Percentiles rank a stretch among this genome's conserved stretches.
Evolutionary conservation across 768 basidiomycete genomes (phyloP).

Genomic region (Pisolithus microcarpus): DNA sequence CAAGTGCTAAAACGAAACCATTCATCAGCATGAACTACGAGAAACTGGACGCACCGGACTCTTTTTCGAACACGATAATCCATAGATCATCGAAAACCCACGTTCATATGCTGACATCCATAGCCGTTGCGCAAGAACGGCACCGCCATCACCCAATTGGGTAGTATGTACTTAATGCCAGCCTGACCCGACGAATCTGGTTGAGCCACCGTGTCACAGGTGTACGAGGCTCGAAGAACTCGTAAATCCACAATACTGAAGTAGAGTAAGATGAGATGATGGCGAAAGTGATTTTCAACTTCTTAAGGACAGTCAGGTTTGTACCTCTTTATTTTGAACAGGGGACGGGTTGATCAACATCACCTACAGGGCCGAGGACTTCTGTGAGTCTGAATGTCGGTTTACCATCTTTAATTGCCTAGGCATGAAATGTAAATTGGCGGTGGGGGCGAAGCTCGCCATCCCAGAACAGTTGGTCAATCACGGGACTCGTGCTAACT

Average conservation of each 20-base stretch:
- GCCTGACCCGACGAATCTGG: constrained; percentile 51
- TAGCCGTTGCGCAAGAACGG: constrained; percentile 52
- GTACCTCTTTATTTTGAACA: constrained; percentile 6
- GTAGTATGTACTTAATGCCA: constrained; percentile 55
- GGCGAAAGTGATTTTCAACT: constrained; percentile 62
- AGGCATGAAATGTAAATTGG: constrained; percentile 52
- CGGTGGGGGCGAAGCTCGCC: constrained; percentile 74
- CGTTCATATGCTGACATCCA: constrained; percentile 81
- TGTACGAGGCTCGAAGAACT: constrained; percentile 59
- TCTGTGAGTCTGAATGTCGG: constrained; percentile 66
- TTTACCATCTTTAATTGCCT: constrained; percentile 50
- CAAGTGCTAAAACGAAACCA: neutral
- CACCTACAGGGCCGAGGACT: constrained; percentile 63
- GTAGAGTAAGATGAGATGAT: constrained; percentile 71
- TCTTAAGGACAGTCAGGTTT: constrained; percentile 32
- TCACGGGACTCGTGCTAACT: constrained; percentile 15
- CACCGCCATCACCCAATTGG: constrained; percentile 68
- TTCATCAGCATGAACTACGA: constrained; percentile 67
- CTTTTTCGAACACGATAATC: neutral
- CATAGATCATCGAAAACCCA: constrained; percentile 14
- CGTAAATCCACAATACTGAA: constrained; percentile 68
- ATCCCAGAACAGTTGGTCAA: constrained; percentile 55
- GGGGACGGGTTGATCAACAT: neutral
- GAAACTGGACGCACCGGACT: neutral
- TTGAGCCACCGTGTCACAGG: constrained; percentile 71